These are phyloP conservation scores for Microbotryum lychnidis-dioicae DNA, from an alignment of 1,284 basidiomycete species.

Conservation along the genomic window DNA sequence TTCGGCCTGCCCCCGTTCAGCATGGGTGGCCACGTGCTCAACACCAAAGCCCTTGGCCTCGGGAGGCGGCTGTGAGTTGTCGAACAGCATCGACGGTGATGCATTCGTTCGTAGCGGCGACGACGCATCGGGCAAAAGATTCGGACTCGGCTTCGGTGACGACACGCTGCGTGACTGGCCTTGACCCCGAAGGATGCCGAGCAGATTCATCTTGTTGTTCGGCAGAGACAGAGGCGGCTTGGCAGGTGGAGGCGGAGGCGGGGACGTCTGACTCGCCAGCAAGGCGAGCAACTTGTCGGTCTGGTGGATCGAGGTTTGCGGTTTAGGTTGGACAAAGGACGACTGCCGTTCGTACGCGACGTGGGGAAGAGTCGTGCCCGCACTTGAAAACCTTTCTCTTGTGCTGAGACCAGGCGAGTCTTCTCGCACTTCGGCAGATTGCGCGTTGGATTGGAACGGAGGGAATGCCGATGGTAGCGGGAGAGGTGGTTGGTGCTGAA, in stretches of 20 bases:
- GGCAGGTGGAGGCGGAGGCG: constrained; percentile 2
- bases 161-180: not conserved
- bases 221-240: not conserved
- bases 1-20: constrained; percentile 17
- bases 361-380: constrained; percentile 12
- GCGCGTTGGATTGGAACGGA: not conserved
- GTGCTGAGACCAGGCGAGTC: not conserved
- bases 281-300: constrained; percentile 20
- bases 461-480: not conserved
- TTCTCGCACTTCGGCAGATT: not conserved
- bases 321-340: constrained; percentile 23
- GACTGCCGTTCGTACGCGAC: constrained; percentile 24
- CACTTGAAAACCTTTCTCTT: not conserved
- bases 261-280: constrained; percentile 2
- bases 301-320: constrained; percentile 10
- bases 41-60: constrained; percentile 6
- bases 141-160: not conserved
- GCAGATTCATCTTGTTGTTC: not conserved
- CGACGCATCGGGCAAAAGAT: not conserved
- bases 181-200: constrained; percentile 6
- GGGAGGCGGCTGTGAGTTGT: constrained; percentile 6
- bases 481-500: not conserved
- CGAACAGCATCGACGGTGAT: constrained; percentile 6
- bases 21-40: constrained; percentile 2
- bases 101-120: not conserved